Evolutionary conservation across 768 basidiomycete genomes (phyloP).

Genomic region (Russula foetens): DNA sequence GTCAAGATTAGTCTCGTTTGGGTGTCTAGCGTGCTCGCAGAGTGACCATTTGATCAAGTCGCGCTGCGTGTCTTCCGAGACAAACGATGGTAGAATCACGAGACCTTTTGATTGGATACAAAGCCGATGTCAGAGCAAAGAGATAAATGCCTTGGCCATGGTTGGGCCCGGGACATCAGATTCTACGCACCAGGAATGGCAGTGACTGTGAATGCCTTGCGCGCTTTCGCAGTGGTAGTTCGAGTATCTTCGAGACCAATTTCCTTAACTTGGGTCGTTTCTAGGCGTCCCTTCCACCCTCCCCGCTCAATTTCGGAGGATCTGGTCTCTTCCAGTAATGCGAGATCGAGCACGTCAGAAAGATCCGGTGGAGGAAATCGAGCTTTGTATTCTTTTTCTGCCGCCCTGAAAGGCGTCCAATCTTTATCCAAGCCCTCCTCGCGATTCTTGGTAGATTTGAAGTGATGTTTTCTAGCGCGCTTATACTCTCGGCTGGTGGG

Average conservation of each 20-base stretch:
- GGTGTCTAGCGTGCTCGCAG: conserved; percentile 59
- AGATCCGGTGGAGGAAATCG: conserved; percentile 74
- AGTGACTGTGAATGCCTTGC: conserved; percentile 41
- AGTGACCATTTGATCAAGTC: conserved; percentile 68
- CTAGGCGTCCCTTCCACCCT: conserved; percentile 39
- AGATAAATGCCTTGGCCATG: conserved; percentile 29
- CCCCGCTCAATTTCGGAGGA: conserved; percentile 36
- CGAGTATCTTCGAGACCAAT: conserved; percentile 24
- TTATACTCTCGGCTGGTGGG: conserved; percentile 47
- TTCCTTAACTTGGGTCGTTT: conserved; percentile 30
- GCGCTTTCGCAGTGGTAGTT: neutral
- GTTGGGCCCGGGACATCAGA: neutral
- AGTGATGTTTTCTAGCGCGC: conserved; percentile 46
- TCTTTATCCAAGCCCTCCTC: conserved; percentile 35
- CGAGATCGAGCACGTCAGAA: conserved; percentile 58
- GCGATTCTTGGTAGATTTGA: conserved; percentile 54
- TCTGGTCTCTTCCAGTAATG: conserved; percentile 35
- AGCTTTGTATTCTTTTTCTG: conserved; percentile 76
- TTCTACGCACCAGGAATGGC: conserved; percentile 36
- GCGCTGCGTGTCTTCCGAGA: conserved; percentile 56
- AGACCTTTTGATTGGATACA: conserved; percentile 48
- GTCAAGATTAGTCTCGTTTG: conserved; percentile 88
- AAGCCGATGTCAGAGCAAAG: neutral
- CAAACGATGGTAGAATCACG: conserved; percentile 71
- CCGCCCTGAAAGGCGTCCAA: conserved; percentile 70